Evolutionary conservation across 75 land plant species (phyloP).

Genomic region (Larix kaempferi): DNA sequence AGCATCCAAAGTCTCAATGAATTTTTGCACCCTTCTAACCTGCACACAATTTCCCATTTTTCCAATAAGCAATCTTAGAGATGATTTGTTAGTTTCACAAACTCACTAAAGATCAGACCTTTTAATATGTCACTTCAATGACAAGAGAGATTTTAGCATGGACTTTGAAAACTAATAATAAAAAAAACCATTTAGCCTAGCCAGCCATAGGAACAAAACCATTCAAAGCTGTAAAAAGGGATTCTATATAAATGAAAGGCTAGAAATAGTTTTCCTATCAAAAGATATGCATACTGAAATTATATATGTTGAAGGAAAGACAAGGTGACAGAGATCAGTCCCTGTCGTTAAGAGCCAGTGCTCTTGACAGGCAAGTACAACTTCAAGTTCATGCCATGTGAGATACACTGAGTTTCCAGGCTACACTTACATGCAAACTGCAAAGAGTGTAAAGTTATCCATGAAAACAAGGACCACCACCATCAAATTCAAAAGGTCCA

Average conservation of each 20-base stretch:
- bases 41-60: slow-evolving; percentile 17
- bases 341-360: neutral
- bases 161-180: slow-evolving; percentile 4
- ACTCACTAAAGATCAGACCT: neutral
- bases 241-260: neutral
- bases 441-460: neutral
- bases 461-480: neutral
- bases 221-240: neutral
- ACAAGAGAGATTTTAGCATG: neutral
- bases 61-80: neutral
- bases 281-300: neutral
- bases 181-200: neutral
- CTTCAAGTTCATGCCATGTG: neutral
- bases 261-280: neutral
- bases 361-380: neutral
- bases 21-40: slow-evolving; percentile 69
- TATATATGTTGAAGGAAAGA: neutral
- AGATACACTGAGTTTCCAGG: neutral
- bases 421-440: neutral
- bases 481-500: neutral
- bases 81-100: neutral
- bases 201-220: neutral
- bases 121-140: neutral
- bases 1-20: slow-evolving; percentile 53
- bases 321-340: neutral